Conservation (phyloP, 805 yeast species). For the Wilhelminamyces savonicus region DNA sequence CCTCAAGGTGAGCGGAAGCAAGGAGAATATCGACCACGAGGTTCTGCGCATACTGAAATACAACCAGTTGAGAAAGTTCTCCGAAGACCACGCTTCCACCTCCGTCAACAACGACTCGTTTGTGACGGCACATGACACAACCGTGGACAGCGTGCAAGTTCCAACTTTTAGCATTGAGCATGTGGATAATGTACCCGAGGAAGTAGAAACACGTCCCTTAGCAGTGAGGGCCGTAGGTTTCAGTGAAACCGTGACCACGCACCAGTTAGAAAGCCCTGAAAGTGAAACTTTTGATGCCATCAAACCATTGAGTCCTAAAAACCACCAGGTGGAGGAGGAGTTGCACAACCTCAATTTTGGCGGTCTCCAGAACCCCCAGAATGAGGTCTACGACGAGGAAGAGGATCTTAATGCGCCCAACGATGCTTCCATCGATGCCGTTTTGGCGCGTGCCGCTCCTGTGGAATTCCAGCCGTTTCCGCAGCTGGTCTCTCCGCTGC, state of each 20-base stretch:
- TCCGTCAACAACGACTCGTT: constrained; percentile 4
- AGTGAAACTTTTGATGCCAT: no score
- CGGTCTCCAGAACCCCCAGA: no score
- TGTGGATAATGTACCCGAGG: background rate
- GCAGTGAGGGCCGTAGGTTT: no score
- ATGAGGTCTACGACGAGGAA: no score
- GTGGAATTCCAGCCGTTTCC: background rate
- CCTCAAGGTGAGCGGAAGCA: constrained; percentile 19
- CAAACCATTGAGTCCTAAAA: background rate
- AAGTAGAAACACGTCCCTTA: background rate
- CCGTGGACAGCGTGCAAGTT: constrained; percentile 1
- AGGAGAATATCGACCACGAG: background rate
- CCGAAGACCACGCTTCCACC: constrained; percentile 3
- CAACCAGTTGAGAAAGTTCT: no score
- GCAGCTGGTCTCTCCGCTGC: background rate
- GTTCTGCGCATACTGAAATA: no score
- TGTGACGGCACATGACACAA: no score
- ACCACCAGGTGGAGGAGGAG: constrained; percentile 26
- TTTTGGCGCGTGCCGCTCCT: no score
- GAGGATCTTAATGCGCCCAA: background rate
- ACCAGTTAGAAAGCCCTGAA: no score
- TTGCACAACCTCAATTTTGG: constrained; percentile 24
- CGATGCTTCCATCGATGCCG: constrained; percentile 3
- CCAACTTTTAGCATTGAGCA: background rate
- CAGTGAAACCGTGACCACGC: no score